Evolutionary conservation across 495 filamentous ascomycete species (phyloP).

Genomic region (Endocarpon pusillum): DNA sequence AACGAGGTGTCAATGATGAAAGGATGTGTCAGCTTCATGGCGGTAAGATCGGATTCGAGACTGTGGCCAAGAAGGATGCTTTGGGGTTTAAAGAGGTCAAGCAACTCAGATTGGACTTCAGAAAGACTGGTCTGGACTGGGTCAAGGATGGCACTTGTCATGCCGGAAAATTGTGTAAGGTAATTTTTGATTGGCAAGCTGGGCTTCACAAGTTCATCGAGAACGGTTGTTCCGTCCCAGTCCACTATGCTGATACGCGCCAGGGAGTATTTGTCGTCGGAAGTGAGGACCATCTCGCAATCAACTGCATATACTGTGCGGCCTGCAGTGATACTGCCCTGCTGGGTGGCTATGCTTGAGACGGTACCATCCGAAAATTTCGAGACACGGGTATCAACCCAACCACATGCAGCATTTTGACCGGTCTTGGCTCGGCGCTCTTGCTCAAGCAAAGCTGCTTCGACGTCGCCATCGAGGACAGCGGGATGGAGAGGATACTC

Average conservation of each 20-base stretch:
- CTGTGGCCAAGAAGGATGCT: conserved; percentile 84
- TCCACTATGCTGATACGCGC: conserved; percentile 71
- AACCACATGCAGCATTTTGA: conserved; percentile 44
- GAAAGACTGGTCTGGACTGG: conserved; percentile 64
- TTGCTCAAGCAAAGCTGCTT: conserved; percentile 23
- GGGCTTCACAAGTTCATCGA: conserved; percentile 89
- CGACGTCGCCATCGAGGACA: conserved; percentile 25
- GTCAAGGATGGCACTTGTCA: conserved; percentile 66
- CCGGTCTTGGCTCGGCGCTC: conserved; percentile 27
- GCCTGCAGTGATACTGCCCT: conserved; percentile 70
- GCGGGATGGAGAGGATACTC: conserved; percentile 71
- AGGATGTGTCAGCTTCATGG: conserved; percentile 72
- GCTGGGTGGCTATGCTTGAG: conserved; percentile 50
- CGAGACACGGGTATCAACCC: conserved; percentile 63
- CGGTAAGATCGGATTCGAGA: conserved; percentile 73
- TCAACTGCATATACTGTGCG: conserved; percentile 71
- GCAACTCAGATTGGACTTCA: conserved; percentile 67
- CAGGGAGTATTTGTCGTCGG: conserved; percentile 55
- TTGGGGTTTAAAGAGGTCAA: conserved; percentile 51
- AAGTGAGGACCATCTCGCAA: conserved; percentile 91
- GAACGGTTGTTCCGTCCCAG: conserved; percentile 68
- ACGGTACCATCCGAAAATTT: conserved; percentile 46
- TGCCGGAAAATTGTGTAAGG: conserved; percentile 74
- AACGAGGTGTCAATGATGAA: conserved; percentile 82
- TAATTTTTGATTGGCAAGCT: conserved; percentile 73